Evolutionary conservation across 495 filamentous ascomycete species (phyloP), one percentile per base, ranked within the genome.

Genomic region (Lasiosphaeria hispida): DNA sequence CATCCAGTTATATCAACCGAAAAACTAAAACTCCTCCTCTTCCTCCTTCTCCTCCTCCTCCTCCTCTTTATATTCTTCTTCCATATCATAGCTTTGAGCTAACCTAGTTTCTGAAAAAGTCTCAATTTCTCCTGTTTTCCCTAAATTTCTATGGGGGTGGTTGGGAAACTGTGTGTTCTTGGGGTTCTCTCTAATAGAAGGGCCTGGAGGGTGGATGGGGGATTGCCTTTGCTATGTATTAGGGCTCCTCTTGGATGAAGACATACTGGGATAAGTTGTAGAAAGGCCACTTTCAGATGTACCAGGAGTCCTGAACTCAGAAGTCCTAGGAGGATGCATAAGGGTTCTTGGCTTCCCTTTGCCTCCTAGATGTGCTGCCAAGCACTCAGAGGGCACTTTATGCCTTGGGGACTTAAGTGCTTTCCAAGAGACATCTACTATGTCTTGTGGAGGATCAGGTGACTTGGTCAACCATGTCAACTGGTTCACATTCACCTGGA

Each of bases 261-360:
- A 51, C 48, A 34, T 51, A 51, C 23, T 51, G 33, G 48, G 30
- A 51, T 51, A 34, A 51, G 48, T 51, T 30, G 7, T 51, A 51
- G 48, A 30, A 51, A 51, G 48, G 48, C 48, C 33, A 51, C 48
- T 13, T 51, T 30, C 33, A 51, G n/a, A n/a, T n/a, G n/a, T n/a
- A n/a, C n/a, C n/a, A n/a, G n/a, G n/a, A n/a, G n/a, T n/a, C n/a
- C n/a, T n/a, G n/a, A n/a, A n/a, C n/a, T n/a, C n/a, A n/a, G n/a
- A n/a, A n/a, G n/a, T n/a, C n/a, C n/a, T n/a, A n/a, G n/a, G n/a
- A 44, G 42, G 42, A 44, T 18, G 42, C 8, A 44, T 44, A 18
- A 18, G n/a, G 42, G 4, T 1, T 44, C 42, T 44, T 44, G n/a
- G 42, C 42, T 44, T 3, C 42, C 42, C 42, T 44, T 44, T 44